phyloP scores from a whole-genome alignment of 495 filamentous ascomycete species.

The Hypoxylon crocopeplum region DNA sequence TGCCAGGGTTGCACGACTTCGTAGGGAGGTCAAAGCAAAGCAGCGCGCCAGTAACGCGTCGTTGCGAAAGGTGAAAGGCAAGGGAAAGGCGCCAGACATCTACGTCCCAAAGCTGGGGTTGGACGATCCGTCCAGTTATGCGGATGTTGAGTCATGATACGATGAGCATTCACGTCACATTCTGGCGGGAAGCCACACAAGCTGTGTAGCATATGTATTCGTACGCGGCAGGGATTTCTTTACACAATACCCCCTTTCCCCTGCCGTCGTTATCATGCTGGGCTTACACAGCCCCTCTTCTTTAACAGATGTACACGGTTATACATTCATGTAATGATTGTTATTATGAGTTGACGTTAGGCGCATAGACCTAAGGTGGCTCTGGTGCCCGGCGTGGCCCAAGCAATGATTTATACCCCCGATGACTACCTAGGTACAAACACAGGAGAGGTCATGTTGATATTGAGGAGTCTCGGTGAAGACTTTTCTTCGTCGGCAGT shows the following conservation, averaged over 20 bases:
- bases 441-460: too few species aligned
- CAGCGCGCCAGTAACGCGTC: slow-evolving; percentile 28
- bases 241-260: neutral
- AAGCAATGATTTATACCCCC: slow-evolving; percentile 27
- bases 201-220: neutral
- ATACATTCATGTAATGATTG: slow-evolving; percentile 14
- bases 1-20: slow-evolving; percentile 35
- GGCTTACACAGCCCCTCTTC: neutral
- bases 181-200: neutral
- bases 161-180: neutral
- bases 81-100: slow-evolving; percentile 16
- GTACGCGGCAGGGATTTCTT: neutral
- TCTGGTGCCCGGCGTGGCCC: slow-evolving; percentile 25
- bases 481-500: too few species aligned
- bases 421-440: neutral
- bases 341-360: slow-evolving; percentile 26
- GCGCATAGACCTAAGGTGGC: slow-evolving; percentile 16
- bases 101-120: slow-evolving; percentile 7
- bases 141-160: slow-evolving; percentile 17
- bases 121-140: slow-evolving; percentile 21
- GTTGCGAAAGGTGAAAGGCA: slow-evolving; percentile 20
- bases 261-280: neutral
- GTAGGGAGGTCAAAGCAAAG: slow-evolving; percentile 43
- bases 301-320: slow-evolving; percentile 7
- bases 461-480: too few species aligned